Conservation (phyloP, 2,329 filamentous ascomycete species). For the Achaetomium macrosporum region DNA sequence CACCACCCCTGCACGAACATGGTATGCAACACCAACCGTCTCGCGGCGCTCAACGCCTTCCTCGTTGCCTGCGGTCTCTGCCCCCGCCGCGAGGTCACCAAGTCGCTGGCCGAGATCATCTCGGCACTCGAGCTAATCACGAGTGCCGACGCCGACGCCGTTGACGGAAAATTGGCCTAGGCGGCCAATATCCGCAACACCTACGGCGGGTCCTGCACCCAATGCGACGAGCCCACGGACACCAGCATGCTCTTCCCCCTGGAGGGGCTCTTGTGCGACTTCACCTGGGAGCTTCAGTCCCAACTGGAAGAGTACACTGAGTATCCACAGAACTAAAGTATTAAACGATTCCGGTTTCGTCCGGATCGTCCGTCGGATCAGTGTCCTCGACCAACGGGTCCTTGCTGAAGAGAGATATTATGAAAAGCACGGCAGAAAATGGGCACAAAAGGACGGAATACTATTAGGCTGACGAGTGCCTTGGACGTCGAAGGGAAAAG, state of each 20-base stretch:
- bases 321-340: too few relatives aligned
- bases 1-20: background rate
- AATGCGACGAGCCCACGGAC: constrained; percentile 2
- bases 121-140: constrained; percentile 1
- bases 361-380: too few relatives aligned
- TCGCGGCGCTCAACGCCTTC: background rate
- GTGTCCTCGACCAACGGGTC: too few relatives aligned
- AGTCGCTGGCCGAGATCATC: constrained; percentile 4
- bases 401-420: too few relatives aligned
- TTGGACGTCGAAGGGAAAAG: too few relatives aligned
- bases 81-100: background rate
- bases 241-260: constrained; percentile 13
- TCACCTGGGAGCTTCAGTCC: constrained; percentile 6
- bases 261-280: constrained; percentile 6
- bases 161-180: background rate
- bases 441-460: too few relatives aligned
- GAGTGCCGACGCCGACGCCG: background rate
- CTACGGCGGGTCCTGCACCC: constrained; percentile 3
- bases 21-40: constrained; percentile 1
- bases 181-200: background rate
- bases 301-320: background rate
- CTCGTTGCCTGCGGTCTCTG: constrained; percentile 1
- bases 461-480: too few relatives aligned
- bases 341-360: too few relatives aligned
- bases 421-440: too few relatives aligned